Conservation (phyloP, 1,284 basidiomycete species). For the Ustilago nuda region DNA sequence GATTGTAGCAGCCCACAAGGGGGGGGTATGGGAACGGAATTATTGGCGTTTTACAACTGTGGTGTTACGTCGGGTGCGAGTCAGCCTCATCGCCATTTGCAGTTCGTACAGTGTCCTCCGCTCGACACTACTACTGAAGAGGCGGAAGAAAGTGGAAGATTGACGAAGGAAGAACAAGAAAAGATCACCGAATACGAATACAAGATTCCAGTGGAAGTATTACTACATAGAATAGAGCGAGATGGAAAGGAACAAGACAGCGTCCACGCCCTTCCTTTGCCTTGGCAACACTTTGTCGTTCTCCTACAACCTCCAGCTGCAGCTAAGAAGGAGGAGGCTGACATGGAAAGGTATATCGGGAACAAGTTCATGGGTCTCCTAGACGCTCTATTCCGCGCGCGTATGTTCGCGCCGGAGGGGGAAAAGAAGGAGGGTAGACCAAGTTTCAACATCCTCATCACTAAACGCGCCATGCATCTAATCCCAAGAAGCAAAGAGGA, state of each 20-base stretch:
- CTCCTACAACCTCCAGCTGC: constrained; percentile 44
- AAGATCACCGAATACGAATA: constrained; percentile 25
- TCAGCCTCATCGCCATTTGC: constrained; percentile 65
- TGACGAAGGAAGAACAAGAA: constrained; percentile 37
- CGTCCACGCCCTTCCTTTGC: constrained; percentile 60
- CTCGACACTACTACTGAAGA: constrained; percentile 17
- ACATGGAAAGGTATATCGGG: constrained; percentile 55
- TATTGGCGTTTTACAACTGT: constrained; percentile 67
- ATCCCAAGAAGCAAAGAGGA: constrained; percentile 60
- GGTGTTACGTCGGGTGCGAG: constrained; percentile 59
- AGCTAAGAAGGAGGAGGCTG: constrained; percentile 2
- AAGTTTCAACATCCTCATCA: constrained; percentile 64
- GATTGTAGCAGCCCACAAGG: constrained; percentile 44
- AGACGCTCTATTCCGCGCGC: constrained; percentile 62
- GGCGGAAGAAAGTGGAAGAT: background rate
- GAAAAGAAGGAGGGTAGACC: background rate
- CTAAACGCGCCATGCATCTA: constrained; percentile 63
- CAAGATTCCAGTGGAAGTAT: constrained; percentile 58
- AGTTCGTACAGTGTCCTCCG: constrained; percentile 59
- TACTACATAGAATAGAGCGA: constrained; percentile 57
- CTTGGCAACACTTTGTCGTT: constrained; percentile 67
- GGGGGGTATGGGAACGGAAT: constrained; percentile 24
- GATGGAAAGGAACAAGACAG: constrained; percentile 62
- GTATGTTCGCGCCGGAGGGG: constrained; percentile 21
- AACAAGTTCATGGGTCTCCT: constrained; percentile 58